Percentiles rank a stretch among this genome's conserved stretches.
Evolutionary conservation across 352 stramenopile genomes (phyloP).

Genomic region (Phytophthora tentaculata): DNA sequence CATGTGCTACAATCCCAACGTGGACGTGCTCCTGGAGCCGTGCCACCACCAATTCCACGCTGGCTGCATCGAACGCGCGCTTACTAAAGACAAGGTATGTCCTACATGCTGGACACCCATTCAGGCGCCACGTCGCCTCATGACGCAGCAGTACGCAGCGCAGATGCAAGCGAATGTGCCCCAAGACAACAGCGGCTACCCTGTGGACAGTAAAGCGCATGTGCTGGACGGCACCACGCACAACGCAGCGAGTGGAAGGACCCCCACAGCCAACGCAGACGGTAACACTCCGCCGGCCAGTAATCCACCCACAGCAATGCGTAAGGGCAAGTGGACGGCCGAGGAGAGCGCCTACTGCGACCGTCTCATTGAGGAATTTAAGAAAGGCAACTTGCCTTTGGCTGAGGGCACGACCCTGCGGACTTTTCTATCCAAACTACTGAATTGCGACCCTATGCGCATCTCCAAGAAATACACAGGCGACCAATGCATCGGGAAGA

Average conservation of each 20-base stretch:
- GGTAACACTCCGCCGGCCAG: conserved; percentile 3
- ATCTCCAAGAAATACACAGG: conserved; percentile 99
- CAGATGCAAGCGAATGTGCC: conserved; percentile 13
- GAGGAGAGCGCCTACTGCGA: conserved; percentile 98
- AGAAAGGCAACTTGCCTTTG: conserved; percentile 96
- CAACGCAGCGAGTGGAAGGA: conserved; percentile 14
- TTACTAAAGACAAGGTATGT: conserved; percentile 82
- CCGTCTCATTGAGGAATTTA: conserved; percentile 97
- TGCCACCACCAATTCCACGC: conserved; percentile 86
- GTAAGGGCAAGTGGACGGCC: conserved; percentile 96
- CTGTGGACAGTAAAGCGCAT: conserved; percentile 32
- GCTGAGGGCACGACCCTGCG: conserved; percentile 97
- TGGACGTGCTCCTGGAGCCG: conserved; percentile 57
- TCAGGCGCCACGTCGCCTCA: conserved; percentile 59
- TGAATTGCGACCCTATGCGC: conserved; percentile 99
- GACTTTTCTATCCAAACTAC: conserved; percentile 97
- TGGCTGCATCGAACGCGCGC: conserved; percentile 71
- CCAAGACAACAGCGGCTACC: conserved; percentile 10
- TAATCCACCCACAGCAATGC: conserved; percentile 50
- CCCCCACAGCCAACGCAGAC: conserved; percentile 1
- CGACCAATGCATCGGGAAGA: conserved; percentile 98
- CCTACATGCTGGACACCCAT: conserved; percentile 79
- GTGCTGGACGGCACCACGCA: conserved; percentile 25
- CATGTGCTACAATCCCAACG: conserved; percentile 46
- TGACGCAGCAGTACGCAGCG: conserved; percentile 33